Conservation (phyloP, 805 yeast species). For the Barnettozyma vustinii region DNA sequence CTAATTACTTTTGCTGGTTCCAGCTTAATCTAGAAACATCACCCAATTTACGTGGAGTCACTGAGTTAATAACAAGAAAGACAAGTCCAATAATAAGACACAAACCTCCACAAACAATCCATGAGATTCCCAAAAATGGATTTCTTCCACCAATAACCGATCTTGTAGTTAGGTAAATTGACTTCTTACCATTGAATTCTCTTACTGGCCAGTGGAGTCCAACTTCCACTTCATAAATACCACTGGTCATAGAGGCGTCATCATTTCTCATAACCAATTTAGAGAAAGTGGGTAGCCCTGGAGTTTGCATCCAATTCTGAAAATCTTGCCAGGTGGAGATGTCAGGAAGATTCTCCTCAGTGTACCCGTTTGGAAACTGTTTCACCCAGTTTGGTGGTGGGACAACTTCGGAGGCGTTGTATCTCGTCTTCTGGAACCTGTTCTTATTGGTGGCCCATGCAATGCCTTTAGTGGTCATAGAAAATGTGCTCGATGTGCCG, state of each 20-base stretch:
- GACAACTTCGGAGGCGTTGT: conserved; percentile 53
- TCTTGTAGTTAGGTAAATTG: conserved; percentile 60
- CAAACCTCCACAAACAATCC: conserved; percentile 72
- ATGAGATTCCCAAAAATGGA: conserved; percentile 61
- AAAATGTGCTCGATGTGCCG: conserved; percentile 31
- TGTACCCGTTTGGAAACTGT: conserved; percentile 68
- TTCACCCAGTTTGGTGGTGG: conserved; percentile 86
- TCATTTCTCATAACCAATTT: conserved; percentile 63
- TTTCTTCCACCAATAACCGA: conserved; percentile 76
- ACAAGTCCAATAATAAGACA: conserved; percentile 53
- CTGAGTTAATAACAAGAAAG: conserved; percentile 48
- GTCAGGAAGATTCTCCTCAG: conserved; percentile 63
- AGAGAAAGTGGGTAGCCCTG: conserved; percentile 64
- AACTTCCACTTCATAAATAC: conserved; percentile 57
- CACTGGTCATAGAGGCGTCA: conserved; percentile 45
- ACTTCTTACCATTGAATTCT: conserved; percentile 63
- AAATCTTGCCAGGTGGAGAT: conserved; percentile 60
- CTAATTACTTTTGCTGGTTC: conserved; percentile 42
- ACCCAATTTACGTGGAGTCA: conserved; percentile 66
- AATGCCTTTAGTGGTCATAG: conserved; percentile 48
- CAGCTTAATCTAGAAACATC: conserved; percentile 69
- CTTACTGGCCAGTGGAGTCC: conserved; percentile 79
- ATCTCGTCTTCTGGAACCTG: conserved; percentile 59
- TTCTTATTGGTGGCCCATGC: conserved; percentile 69
- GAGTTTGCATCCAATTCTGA: conserved; percentile 85